Conservation (phyloP, 257 asterid genomes). For the Euphrasia confusa region DNA sequence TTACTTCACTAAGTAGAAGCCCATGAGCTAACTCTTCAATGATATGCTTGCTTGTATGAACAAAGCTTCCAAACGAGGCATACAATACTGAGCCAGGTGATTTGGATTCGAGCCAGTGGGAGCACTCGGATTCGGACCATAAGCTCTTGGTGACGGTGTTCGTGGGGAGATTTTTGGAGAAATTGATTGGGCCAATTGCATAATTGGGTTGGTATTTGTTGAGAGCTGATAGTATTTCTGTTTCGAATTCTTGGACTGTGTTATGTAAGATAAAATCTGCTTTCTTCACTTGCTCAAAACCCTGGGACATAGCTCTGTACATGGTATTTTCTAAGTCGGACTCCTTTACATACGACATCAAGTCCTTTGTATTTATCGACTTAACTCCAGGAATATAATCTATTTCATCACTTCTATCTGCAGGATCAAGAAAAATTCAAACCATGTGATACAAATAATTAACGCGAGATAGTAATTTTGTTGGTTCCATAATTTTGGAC, state of each 20-base stretch:
- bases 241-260: slow-evolving; percentile 22
- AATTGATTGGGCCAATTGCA: slow-evolving; percentile 31
- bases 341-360: slow-evolving; percentile 5
- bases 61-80: slow-evolving; percentile 27
- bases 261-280: slow-evolving; percentile 25
- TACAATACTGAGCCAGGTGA: slow-evolving; percentile 26
- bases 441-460: too few species aligned
- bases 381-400: slow-evolving; percentile 22
- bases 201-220: slow-evolving; percentile 22
- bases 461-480: too few species aligned
- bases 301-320: slow-evolving; percentile 8
- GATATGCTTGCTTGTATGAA: slow-evolving; percentile 3
- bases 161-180: slow-evolving; percentile 14
- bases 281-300: slow-evolving; percentile 14
- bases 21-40: slow-evolving; percentile 25
- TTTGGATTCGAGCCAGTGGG: slow-evolving; percentile 26
- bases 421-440: not conserved
- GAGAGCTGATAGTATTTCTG: slow-evolving; percentile 15
- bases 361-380: slow-evolving; percentile 18
- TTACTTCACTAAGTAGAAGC: slow-evolving; percentile 24
- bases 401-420: slow-evolving; percentile 25
- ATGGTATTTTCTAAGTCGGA: not conserved
- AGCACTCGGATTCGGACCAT: slow-evolving; percentile 27
- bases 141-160: slow-evolving; percentile 26
- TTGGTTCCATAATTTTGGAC: too few species aligned